Evolutionary conservation across 306 rosid species (phyloP).

Genomic region (Dalbergia cochinchinensis): DNA sequence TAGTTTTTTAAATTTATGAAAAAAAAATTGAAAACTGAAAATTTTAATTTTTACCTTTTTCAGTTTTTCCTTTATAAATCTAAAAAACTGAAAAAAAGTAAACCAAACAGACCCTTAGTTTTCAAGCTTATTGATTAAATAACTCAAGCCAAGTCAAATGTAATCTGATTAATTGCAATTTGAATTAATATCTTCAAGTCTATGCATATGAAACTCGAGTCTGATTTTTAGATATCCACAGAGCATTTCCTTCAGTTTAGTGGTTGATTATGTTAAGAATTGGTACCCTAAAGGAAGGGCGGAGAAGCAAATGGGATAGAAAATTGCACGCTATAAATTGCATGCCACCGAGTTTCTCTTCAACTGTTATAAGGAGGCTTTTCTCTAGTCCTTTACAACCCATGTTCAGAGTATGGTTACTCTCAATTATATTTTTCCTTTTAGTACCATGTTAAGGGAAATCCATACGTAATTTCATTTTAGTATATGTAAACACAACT

Average conservation of each 20-base stretch:
- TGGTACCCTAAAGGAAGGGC: not conserved
- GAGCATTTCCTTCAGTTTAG: not conserved
- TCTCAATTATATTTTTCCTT: no score
- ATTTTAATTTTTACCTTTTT: no score
- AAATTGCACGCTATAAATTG: not conserved
- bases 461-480: no score
- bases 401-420: no score
- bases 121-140: not conserved
- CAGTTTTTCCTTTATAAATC: no score
- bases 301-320: not conserved
- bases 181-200: not conserved
- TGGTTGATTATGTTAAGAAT: not conserved
- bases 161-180: not conserved
- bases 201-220: not conserved
- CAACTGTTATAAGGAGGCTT: not conserved
- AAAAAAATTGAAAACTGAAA: no score
- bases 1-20: no score
- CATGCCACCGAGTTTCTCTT: not conserved
- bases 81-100: no score
- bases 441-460: no score
- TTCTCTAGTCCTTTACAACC: no score
- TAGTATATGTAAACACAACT: no score
- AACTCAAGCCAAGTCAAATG: not conserved
- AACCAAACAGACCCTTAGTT: no score
- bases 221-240: not conserved